Base-by-base conservation (phyloP, 257 asterid species). In the Striga asiatica region DNA sequence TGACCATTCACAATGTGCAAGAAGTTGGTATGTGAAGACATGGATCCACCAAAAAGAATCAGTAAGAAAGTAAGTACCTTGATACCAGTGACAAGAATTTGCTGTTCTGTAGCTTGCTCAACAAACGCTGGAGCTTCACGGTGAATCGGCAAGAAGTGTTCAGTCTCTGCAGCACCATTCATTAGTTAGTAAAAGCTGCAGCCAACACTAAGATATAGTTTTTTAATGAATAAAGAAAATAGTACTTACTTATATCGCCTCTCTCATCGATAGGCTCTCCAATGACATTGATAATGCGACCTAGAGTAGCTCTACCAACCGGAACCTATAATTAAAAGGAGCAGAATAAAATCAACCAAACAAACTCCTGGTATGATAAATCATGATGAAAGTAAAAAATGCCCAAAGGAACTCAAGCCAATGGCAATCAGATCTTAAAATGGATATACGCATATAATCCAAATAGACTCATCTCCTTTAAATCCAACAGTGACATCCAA, bases 41-140 rank as follows among this genome's bases (percentile, higher is more conserved):
- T 7, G 23, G 56, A 9, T 6, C 19, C 43, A 31, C 19, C 7
- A 34, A 29, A 16, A 28, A 39, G 18, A 13, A n/a, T 1, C n/a
- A n/a, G n/a, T n/a, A n/a, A 41, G 27, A 14, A n/a, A 24, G 8
- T 18, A 41, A 32, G 61, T 78, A 86, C 98, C 98, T 89, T 89
- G 71, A 89, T 89, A 71, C 98, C 98, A 52, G 98, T 89, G 24
- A 81, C 98, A 16, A 89, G 98, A 71, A 86, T 89, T 71, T 89
- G 74, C 62, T 89, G 98, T 54, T 86, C 98, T 17, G 98, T 89
- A 23, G 98, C 93, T 71, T 89, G 98, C 73, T 89, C 98, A 45
- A 86, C 94, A 48, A 89, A 89, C 51, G 88, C 63, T 47, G 98
- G 98, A 71, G 98, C 96, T 76, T 89, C 98, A 9, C 98, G 94